phyloP scores from a whole-genome alignment of 768 basidiomycete species.

The Podaxis mareebaensis region DNA sequence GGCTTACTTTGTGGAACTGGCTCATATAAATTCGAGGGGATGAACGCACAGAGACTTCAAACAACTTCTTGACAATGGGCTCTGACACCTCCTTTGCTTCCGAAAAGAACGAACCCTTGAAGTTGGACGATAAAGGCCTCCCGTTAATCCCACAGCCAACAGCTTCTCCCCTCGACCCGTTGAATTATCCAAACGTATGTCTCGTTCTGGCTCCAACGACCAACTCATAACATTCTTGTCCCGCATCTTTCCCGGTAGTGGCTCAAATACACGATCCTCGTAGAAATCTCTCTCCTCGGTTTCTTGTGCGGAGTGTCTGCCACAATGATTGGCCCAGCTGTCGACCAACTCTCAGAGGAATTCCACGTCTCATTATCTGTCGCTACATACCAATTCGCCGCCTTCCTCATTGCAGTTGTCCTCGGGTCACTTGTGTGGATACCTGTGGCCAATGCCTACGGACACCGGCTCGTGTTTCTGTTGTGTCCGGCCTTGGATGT shows the following conservation, averaged over 20 bases:
- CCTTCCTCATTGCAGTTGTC: not conserved
- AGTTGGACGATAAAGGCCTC: conserved; percentile 36
- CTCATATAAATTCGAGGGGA: not conserved
- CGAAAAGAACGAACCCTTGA: conserved; percentile 15
- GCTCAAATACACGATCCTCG: conserved; percentile 2
- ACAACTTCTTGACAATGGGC: not conserved
- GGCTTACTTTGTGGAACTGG: too few relatives aligned
- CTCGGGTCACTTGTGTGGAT: not conserved
- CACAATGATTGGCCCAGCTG: not conserved
- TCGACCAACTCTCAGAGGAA: not conserved
- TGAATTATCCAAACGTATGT: conserved; percentile 11
- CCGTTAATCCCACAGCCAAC: conserved; percentile 45
- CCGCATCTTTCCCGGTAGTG: not conserved
- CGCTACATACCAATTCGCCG: not conserved
- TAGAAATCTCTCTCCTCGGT: not conserved
- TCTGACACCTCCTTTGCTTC: not conserved
- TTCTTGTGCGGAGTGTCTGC: not conserved
- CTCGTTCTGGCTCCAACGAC: not conserved
- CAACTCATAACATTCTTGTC: not conserved
- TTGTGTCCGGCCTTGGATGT: conserved; percentile 33
- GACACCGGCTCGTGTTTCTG: conserved; percentile 24
- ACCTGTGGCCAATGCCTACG: conserved; percentile 5
- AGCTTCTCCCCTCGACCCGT: conserved; percentile 24
- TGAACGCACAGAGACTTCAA: not conserved
- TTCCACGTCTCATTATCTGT: not conserved